Percentiles rank a stretch among this genome's conserved stretches.
These are phyloP conservation scores for Acer yangbiense DNA, from an alignment of 345 rosid species.

Conservation along the genomic window DNA sequence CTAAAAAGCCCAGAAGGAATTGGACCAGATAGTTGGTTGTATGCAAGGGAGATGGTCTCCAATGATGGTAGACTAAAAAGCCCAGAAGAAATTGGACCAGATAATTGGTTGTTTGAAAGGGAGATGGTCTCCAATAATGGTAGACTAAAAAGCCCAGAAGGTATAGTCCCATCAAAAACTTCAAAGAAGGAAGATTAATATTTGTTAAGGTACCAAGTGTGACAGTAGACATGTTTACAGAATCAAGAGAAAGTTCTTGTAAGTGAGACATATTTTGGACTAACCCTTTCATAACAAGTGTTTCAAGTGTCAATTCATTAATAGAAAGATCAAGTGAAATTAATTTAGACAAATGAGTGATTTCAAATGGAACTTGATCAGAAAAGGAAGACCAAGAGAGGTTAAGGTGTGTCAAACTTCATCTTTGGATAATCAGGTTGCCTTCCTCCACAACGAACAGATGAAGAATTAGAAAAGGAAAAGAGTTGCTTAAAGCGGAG, in stretches of 20 bases:
- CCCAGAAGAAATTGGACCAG: constrained; percentile 18
- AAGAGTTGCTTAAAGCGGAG: too few species aligned
- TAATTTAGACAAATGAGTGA: too few species aligned
- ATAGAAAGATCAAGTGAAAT: too few species aligned
- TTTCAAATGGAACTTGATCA: too few species aligned
- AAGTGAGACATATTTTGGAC: not conserved
- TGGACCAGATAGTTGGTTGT: constrained; percentile 20
- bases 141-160: not conserved
- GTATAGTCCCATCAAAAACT: not conserved
- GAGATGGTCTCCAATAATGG: not conserved
- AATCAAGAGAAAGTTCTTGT: not conserved
- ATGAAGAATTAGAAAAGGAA: too few species aligned
- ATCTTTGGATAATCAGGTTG: too few species aligned
- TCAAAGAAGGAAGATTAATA: constrained; percentile 4
- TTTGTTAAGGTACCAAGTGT: not conserved
- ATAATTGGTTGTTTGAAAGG: constrained; percentile 2
- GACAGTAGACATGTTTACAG: not conserved
- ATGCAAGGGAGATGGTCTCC: not conserved
- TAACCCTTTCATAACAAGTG: not conserved
- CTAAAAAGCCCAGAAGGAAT: constrained; percentile 7
- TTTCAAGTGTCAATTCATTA: not conserved
- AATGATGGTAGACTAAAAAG: not conserved
- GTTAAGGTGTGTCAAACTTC: too few species aligned
- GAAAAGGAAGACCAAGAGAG: too few species aligned
- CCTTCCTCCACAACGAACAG: too few species aligned